phyloP scores from a whole-genome alignment of 140 eudicot genomes.

The Anethum foeniculum region DNA sequence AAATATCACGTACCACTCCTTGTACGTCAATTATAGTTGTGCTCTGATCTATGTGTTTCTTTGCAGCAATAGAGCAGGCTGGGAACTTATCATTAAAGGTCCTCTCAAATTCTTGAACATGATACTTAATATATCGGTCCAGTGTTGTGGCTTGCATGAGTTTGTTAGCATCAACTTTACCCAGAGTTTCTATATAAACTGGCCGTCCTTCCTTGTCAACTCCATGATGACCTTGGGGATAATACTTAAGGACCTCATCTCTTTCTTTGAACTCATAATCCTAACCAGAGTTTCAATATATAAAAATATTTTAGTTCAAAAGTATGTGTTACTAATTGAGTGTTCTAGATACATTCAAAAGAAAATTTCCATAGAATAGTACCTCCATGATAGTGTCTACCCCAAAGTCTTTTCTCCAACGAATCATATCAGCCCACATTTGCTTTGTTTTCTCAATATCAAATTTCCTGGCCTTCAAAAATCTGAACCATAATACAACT shows the following conservation, averaged over 20 bases:
- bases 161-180: constrained; percentile 83
- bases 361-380: constrained; percentile 3
- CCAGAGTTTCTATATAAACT: constrained; percentile 80
- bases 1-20: constrained; percentile 78
- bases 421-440: constrained; percentile 90
- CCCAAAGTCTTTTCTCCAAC: constrained; percentile 83
- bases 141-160: constrained; percentile 87
- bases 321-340: background rate
- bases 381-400: constrained; percentile 73
- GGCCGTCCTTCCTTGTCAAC: constrained; percentile 96
- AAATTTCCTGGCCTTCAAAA: constrained; percentile 77
- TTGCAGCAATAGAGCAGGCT: constrained; percentile 87
- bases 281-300: constrained; percentile 23
- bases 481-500: constrained; percentile 29
- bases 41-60: constrained; percentile 89
- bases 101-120: constrained; percentile 91
- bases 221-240: constrained; percentile 99
- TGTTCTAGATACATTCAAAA: background rate
- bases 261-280: constrained; percentile 82
- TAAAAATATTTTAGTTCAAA: background rate
- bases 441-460: constrained; percentile 83
- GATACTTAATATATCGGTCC: constrained; percentile 82
- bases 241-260: constrained; percentile 72
- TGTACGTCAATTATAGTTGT: constrained; percentile 96
- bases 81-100: constrained; percentile 81